phyloP scores from a whole-genome alignment of 2,329 filamentous ascomycete species.

The Xylariaceae sp. region DNA sequence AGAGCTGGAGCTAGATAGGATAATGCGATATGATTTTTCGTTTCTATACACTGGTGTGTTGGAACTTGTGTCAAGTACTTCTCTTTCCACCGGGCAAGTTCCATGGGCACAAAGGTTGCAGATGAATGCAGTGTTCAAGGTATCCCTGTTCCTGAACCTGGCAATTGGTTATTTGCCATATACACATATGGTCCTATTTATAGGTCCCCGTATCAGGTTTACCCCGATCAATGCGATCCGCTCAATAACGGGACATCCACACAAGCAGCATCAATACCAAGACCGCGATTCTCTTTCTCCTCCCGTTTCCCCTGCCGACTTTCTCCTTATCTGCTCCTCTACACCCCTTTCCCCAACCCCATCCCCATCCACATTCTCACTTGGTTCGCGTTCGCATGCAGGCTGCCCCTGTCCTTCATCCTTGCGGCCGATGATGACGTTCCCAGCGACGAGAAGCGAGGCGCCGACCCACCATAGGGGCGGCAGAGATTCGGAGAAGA shows the following conservation, averaged over 20 bases:
- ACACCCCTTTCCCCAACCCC: conserved; percentile 4
- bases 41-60: not conserved
- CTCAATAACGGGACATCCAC: conserved; percentile 25
- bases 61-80: not conserved
- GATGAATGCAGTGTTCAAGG: too few relatives aligned
- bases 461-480: conserved; percentile 74
- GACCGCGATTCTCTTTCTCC: too few relatives aligned
- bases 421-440: conserved; percentile 70
- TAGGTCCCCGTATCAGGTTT: conserved; percentile 3
- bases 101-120: too few relatives aligned
- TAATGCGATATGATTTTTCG: not conserved
- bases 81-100: too few relatives aligned
- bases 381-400: conserved; percentile 4
- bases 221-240: conserved; percentile 13
- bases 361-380: conserved; percentile 1
- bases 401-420: conserved; percentile 18
- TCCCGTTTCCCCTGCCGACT: conserved; percentile 8
- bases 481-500: conserved; percentile 68
- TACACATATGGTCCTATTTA: too few relatives aligned
- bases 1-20: not conserved
- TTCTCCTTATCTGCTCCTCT: too few relatives aligned
- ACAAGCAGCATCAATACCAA: too few relatives aligned
- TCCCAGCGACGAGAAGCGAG: conserved; percentile 65
- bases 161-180: too few relatives aligned
- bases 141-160: too few relatives aligned